Conservation (phyloP, 2,329 filamentous ascomycete species). For the Calonectria henricotiae region DNA sequence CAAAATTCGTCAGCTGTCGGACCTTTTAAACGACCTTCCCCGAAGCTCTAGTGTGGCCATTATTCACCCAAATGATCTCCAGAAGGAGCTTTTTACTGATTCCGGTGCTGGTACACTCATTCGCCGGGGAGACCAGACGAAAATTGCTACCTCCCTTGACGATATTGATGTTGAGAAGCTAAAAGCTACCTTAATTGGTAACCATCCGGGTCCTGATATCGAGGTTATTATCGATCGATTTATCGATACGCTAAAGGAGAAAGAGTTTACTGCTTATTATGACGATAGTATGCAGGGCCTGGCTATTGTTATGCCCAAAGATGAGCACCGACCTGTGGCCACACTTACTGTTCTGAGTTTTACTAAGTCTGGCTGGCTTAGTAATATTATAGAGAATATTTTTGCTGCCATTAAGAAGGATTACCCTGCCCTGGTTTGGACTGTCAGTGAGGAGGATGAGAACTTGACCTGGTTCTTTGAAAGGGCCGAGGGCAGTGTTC, state of each 20-base stretch:
- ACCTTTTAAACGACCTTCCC: conserved; percentile 90
- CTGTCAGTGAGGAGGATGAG: conserved; percentile 94
- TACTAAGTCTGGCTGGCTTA: conserved; percentile 95
- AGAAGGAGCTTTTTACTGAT: conserved; percentile 57
- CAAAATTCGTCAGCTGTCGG: conserved; percentile 99
- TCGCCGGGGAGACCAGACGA: conserved; percentile 76
- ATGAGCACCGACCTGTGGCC: conserved; percentile 78
- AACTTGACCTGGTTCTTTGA: conserved; percentile 99
- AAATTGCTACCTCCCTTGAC: conserved; percentile 81
- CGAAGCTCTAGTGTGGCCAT: conserved; percentile 96
- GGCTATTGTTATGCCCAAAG: conserved; percentile 87
- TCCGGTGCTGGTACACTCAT: conserved; percentile 86
- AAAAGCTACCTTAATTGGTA: conserved; percentile 86
- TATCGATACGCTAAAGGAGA: conserved; percentile 82
- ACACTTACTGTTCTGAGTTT: conserved; percentile 93
- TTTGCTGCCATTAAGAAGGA: conserved; percentile 96
- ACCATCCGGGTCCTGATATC: conserved; percentile 86
- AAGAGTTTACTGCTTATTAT: conserved; percentile 92
- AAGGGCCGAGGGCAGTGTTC: conserved; percentile 93
- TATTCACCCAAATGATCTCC: conserved; percentile 94
- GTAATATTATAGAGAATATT: conserved; percentile 94
- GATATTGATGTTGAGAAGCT: conserved; percentile 86
- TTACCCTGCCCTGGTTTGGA: conserved; percentile 92
- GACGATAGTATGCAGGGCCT: conserved; percentile 95
- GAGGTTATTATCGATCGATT: conserved; percentile 90